Base-by-base conservation (phyloP, 345 rosid genomes). In the Barbarea vulgaris region DNA sequence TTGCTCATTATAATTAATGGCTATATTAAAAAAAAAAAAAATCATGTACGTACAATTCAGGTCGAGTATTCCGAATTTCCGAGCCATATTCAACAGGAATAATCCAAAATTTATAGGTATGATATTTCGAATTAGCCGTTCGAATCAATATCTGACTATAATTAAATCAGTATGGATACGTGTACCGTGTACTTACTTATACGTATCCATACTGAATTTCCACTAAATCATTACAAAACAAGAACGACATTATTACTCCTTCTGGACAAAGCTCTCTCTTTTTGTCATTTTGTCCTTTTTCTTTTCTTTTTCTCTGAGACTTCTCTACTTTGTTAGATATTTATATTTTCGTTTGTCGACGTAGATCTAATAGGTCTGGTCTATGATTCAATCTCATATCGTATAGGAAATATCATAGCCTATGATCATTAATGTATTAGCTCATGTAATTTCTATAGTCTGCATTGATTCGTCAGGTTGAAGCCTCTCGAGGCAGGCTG, bases 21-120 rank as follows among this genome's bases (percentile, higher is more conserved):
- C 19, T 21, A 37, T 14, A 37, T 14, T 18, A 13, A 36, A n/a
- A n/a, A n/a, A n/a, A n/a, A n/a, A n/a, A n/a, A 28, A 28, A 36
- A 44, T 10, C 46, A 53, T 19, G n/a, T n/a, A n/a, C n/a, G n/a
- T n/a, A 30, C 42, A 62, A 13, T 52, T 52, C 44, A 18, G 53
- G 69, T 62, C 69, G 19, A 13, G 62, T 63, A 28, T 28, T 25
- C 17, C 62, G 15, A 53, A 27, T n/a, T n/a, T n/a, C n/a, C n/a
- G n/a, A n/a, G n/a, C 72, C 50, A 37, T n/a, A 9, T n/a, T 53
- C 19, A 37, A 54, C 39, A 52, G 51, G 25, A 24, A 37, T 53
- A 36, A 25, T 36, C 52, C 25, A 39, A 27, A 39, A 13, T 18
- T 9, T 18, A 18, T 37, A 31, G 69, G 47, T 47, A 8, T 18